Percentiles rank a stretch among this genome's conserved stretches.
These are phyloP conservation scores for Carex arenaria DNA, from an alignment of 202 grass and related monocot genomes.

Conservation along the genomic window DNA sequence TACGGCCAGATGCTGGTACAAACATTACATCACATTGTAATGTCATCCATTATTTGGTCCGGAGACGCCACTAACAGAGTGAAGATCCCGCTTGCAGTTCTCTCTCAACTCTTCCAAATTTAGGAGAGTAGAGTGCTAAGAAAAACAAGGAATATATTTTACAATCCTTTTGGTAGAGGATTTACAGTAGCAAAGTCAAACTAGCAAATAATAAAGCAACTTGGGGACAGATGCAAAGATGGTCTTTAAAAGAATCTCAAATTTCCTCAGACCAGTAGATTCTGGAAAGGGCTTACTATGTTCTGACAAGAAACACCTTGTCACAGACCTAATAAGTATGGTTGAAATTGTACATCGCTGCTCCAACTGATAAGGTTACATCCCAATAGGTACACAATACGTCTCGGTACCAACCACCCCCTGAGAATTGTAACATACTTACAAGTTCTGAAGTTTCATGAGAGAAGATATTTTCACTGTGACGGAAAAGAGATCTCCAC, in stretches of 20 bases:
- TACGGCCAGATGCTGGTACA: conserved; percentile 1
- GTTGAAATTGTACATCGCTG: background rate
- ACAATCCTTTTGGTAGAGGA: background rate
- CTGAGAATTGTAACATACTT: conserved; percentile 31
- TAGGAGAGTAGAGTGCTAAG: conserved; percentile 58
- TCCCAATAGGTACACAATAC: background rate
- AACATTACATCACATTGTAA: background rate
- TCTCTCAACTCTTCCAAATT: conserved; percentile 74
- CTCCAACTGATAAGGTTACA: background rate
- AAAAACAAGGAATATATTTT: conserved; percentile 26
- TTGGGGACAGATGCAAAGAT: background rate
- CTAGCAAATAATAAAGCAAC: background rate
- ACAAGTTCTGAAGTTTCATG: conserved; percentile 73
- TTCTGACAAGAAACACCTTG: background rate
- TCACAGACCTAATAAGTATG: background rate
- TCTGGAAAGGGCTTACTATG: background rate
- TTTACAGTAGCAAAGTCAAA: background rate
- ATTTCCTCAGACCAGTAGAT: background rate
- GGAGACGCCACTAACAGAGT: conserved; percentile 6
- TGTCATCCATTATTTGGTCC: conserved; percentile 2
- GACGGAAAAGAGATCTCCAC: conserved; percentile 78
- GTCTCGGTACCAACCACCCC: background rate
- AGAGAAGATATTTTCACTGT: conserved; percentile 60
- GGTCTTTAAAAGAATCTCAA: background rate
- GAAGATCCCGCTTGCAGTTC: conserved; percentile 71